Evolutionary conservation across 345 rosid genomes (phyloP).

Genomic region (Psidium friedrichsthalianum): DNA sequence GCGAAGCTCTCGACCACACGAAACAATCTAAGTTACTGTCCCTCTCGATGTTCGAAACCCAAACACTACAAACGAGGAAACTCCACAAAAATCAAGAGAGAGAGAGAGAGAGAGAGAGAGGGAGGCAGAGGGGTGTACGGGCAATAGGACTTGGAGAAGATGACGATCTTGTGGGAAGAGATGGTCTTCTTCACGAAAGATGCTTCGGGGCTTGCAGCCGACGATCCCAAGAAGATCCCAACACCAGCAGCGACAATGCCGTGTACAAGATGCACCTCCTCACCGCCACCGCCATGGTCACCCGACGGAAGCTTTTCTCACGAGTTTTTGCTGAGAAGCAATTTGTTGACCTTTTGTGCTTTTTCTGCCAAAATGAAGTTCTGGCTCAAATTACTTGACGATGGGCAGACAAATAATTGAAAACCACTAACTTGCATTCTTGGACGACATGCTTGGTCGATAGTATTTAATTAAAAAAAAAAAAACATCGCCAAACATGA

Average conservation of each 20-base stretch:
- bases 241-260: neutral
- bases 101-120: slow-evolving; percentile 1
- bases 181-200: slow-evolving; percentile 67
- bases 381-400: neutral
- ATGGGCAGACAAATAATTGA: neutral
- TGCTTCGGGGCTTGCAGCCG: slow-evolving; percentile 17
- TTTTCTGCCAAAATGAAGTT: no score
- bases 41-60: neutral
- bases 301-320: neutral
- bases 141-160: slow-evolving; percentile 98
- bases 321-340: no score
- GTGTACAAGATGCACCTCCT: neutral
- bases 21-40: no score
- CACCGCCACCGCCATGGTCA: neutral
- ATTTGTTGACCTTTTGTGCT: no score
- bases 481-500: neutral
- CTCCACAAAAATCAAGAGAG: neutral
- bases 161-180: slow-evolving; percentile 76
- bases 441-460: neutral
- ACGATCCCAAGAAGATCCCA: slow-evolving; percentile 6
- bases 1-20: no score
- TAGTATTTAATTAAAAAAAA: no score
- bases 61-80: neutral
- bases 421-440: neutral
- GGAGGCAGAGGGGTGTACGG: slow-evolving; percentile 31